These are phyloP conservation scores for Xanthoconium purpureum DNA, from an alignment of 768 basidiomycete species.

Conservation along the genomic window DNA sequence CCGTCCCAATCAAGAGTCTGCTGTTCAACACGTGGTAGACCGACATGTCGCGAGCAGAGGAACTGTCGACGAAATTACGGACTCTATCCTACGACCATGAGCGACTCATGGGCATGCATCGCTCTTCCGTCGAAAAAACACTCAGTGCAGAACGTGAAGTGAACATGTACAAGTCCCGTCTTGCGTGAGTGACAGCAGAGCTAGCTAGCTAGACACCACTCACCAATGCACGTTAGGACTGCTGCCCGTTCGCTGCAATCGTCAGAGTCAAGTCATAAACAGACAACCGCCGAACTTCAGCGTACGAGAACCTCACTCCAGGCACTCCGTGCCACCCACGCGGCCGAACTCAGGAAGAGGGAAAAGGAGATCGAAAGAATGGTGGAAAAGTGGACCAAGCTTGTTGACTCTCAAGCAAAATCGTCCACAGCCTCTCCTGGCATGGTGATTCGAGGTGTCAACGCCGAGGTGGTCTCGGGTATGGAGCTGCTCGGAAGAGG, in stretches of 20 bases:
- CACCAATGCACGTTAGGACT: conserved; percentile 36
- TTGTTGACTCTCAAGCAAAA: conserved; percentile 67
- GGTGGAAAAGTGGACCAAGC: conserved; percentile 69
- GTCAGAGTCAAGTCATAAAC: conserved; percentile 65
- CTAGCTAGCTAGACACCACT: background rate
- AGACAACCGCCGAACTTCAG: conserved; percentile 66
- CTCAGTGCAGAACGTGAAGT: conserved; percentile 78
- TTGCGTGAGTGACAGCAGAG: conserved; percentile 50
- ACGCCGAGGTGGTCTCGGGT: conserved; percentile 46
- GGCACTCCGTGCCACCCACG: conserved; percentile 63
- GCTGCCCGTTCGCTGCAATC: conserved; percentile 53
- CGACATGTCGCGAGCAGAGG: conserved; percentile 79
- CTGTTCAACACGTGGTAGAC: conserved; percentile 38
- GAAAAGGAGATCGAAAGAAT: conserved; percentile 79
- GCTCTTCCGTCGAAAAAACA: conserved; percentile 52
- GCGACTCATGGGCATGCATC: conserved; percentile 64
- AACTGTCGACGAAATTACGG: conserved; percentile 67
- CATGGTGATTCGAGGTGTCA: conserved; percentile 47
- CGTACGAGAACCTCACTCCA: conserved; percentile 69
- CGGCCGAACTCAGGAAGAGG: conserved; percentile 72
- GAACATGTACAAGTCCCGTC: conserved; percentile 67
- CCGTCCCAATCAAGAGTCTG: conserved; percentile 1
- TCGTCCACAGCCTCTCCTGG: conserved; percentile 49
- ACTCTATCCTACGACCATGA: conserved; percentile 82
- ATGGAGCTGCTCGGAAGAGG: conserved; percentile 47